Percentiles rank a stretch among this genome's conserved stretches.
These are phyloP conservation scores for Cupressus sempervirens DNA, from an alignment of 75 land plant genomes.

Conservation along the genomic window DNA sequence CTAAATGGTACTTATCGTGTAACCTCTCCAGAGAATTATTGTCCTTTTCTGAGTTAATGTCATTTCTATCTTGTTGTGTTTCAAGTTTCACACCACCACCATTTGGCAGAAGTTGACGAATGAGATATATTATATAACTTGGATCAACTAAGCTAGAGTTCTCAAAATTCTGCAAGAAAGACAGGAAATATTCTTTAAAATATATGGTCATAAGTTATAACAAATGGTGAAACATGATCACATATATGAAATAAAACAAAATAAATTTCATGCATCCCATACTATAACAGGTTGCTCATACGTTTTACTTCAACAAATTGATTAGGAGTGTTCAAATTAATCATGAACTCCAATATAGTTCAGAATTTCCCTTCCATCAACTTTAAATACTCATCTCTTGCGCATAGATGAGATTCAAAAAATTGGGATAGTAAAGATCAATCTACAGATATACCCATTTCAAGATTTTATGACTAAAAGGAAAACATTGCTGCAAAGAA, in stretches of 20 bases:
- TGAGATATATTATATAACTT: constrained; percentile 78
- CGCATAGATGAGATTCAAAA: no score
- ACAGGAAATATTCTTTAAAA: not conserved
- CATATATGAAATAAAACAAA: not conserved
- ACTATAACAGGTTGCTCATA: not conserved
- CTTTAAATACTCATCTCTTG: not conserved
- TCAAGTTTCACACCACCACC: not conserved
- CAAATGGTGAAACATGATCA: not conserved
- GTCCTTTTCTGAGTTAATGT: not conserved
- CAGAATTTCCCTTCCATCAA: not conserved
- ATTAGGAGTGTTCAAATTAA: not conserved
- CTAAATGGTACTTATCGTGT: not conserved
- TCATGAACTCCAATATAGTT: not conserved
- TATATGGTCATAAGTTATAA: not conserved
- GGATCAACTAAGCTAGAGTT: constrained; percentile 71
- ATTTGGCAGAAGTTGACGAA: constrained; percentile 67
- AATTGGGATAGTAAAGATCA: no score
- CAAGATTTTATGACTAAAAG: no score
- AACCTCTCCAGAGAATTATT: not conserved
- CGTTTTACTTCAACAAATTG: not conserved
- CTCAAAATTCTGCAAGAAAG: constrained; percentile 25
- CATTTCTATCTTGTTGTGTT: not conserved
- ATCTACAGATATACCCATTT: no score
- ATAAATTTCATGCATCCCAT: not conserved
- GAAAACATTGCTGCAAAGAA: no score